Conservation (phyloP, 163 green algal genomes). For the Scenedesmus sp. region DNA sequence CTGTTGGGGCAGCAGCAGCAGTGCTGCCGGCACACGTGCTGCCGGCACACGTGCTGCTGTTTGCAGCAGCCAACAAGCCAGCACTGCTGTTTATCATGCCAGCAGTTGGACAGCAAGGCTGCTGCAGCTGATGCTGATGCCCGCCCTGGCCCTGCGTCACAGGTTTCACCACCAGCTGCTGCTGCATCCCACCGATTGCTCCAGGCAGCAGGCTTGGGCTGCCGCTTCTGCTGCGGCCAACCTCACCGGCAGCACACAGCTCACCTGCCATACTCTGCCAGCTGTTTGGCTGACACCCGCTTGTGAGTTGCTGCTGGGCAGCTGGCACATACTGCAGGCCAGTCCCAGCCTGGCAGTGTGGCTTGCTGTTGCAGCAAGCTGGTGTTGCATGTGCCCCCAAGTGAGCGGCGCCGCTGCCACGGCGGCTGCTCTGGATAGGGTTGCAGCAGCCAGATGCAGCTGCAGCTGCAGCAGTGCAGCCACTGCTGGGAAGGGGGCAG, state of each 20-base stretch:
- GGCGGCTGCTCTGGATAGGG: no score
- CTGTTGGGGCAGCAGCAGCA: neutral
- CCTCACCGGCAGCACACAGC: neutral
- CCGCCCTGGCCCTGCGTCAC: neutral
- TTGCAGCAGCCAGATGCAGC: neutral
- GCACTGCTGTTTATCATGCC: neutral
- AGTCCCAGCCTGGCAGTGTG: neutral
- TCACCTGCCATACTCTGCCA: neutral
- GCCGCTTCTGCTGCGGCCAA: neutral
- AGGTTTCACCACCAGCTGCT: neutral
- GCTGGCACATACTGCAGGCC: neutral
- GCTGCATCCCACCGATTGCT: neutral
- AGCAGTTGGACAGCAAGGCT: neutral
- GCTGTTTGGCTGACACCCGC: neutral
- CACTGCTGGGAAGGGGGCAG: no score
- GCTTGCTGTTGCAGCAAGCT: neutral
- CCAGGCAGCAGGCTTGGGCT: neutral
- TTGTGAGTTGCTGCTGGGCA: neutral
- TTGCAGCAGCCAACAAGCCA: neutral
- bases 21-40: neutral
- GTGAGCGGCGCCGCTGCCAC: no score
- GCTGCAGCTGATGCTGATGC: neutral
- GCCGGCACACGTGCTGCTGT: neutral
- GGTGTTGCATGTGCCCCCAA: neutral
- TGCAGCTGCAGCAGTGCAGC: neutral